These are phyloP conservation scores for Aspergillus novoparasiticus DNA, from an alignment of 2,329 filamentous ascomycete genomes.

Conservation along the genomic window DNA sequence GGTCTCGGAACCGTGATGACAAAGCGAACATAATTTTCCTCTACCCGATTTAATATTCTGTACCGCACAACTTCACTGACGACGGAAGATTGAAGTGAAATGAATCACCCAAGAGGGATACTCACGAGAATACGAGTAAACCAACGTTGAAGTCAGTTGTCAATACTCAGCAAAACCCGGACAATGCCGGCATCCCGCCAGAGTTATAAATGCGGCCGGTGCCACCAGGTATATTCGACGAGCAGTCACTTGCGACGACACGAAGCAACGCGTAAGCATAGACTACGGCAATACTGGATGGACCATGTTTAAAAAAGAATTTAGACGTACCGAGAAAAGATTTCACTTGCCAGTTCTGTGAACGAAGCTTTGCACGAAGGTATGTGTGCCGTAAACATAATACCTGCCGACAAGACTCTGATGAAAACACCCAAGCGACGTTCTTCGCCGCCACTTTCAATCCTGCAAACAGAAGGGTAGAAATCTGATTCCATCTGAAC, in stretches of 20 bases:
- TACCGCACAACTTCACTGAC: no score
- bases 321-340: not conserved
- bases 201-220: not conserved
- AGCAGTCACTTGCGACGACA: not conserved
- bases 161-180: no score
- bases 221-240: not conserved
- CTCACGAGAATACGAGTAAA: no score
- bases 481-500: not conserved
- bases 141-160: no score
- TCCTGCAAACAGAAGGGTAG: not conserved
- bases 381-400: not conserved
- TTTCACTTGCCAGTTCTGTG: not conserved
- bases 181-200: no score
- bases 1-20: no score
- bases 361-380: not conserved
- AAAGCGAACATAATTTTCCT: no score
- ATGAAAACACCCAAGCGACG: not conserved
- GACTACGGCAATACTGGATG: accelerated
- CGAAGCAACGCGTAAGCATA: not conserved
- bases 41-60: no score
- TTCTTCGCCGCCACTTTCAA: not conserved
- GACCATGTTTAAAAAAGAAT: accelerated
- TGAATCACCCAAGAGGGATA: no score
- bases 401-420: no score
- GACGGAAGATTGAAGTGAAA: no score